Base-by-base conservation (phyloP, 2,329 filamentous ascomycete genomes). In the Nemania sp. region DNA sequence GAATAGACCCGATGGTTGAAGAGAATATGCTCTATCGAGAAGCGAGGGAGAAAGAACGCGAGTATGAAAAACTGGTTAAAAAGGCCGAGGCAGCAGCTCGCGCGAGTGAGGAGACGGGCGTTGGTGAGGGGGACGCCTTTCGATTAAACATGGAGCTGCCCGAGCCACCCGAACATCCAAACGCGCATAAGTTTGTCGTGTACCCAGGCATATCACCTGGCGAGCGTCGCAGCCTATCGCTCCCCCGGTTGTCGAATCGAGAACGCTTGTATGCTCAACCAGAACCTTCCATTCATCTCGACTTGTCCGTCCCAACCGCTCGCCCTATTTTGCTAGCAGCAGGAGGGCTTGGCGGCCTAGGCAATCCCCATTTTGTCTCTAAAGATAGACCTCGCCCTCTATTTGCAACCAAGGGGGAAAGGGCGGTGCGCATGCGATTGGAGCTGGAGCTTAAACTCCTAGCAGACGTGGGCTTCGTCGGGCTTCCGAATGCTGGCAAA, bases 401-500 rank as follows among this genome's bases (percentile, higher is more conserved):
- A 75, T 97, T 94, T 78, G 96, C 95, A 5, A 97, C 94, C 0
- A 92, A 90, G 73, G 96, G 96, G 49, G 93, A 97, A 73, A 85
- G 87, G 13, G 92, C 93, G 43, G 89, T 96, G 74, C 90, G 88
- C 45, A 84, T 99, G 76, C 89, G 90, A 55, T 82, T 99, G 41
- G 90, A 97, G 77, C 87, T 99, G 15, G 96, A 99, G 79, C 87
- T 99, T 69, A 98, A 98, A 84, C 87, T 99, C 10, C 89, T 99
- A 47, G 96, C 96, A 5, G 96, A 99, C 80, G 92, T 99, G 7
- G 96, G 96, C 0, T 86, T 99, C 2, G 96, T 99, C 18, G 96
- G 96, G 0, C 87, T 98, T 18, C 96, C 96, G 1, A 99, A 99
- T 78, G 96, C 95, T 4, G 96, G 96, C 8, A 99, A 99, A 81